A percentile compares a stretch with the other conserved stretches of the same genome.
Conservation (phyloP, 2,329 filamentous ascomycete species). For the Colletotrichum tabaci region DNA sequence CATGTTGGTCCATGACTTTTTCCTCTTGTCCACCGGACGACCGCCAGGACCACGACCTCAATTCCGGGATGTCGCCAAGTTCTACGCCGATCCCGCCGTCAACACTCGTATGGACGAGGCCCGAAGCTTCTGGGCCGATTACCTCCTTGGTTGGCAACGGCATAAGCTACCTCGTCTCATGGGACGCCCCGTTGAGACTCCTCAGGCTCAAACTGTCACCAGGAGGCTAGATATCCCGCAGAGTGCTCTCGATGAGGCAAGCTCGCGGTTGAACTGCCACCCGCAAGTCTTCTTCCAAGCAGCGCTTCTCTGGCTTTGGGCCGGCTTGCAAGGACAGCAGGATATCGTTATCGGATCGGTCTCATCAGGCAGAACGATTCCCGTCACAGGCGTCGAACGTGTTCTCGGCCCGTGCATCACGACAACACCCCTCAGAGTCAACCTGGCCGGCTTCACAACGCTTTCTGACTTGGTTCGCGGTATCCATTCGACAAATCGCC, state of each 20-base stretch:
- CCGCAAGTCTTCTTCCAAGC: constrained; percentile 84
- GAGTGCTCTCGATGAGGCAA: constrained; percentile 52
- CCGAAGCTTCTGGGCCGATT: constrained; percentile 78
- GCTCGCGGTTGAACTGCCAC: constrained; percentile 64
- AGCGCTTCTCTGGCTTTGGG: constrained; percentile 76
- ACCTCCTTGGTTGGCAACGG: constrained; percentile 71
- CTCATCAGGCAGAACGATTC: constrained; percentile 84
- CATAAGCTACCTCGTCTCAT: constrained; percentile 65
- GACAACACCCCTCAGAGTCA: constrained; percentile 79
- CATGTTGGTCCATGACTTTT: constrained; percentile 78
- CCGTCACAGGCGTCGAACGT: constrained; percentile 77
- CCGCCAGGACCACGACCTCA: constrained; percentile 62
- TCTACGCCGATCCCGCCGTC: constrained; percentile 55
- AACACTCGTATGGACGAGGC: constrained; percentile 56
- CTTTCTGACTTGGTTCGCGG: constrained; percentile 73
- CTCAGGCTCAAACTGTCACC: constrained; percentile 47
- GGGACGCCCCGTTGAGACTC: constrained; percentile 45
- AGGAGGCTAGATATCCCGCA: constrained; percentile 54
- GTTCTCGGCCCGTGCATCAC: constrained; percentile 86
- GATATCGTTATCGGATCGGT: constrained; percentile 85
- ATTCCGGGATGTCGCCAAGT: constrained; percentile 72
- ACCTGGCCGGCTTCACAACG: constrained; percentile 66
- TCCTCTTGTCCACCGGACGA: constrained; percentile 58
- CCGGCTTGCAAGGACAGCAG: constrained; percentile 71
- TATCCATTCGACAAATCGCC: constrained; percentile 76